Evolutionary conservation across 305 asterid species (phyloP).

Genomic region (Salvia sclarea): DNA sequence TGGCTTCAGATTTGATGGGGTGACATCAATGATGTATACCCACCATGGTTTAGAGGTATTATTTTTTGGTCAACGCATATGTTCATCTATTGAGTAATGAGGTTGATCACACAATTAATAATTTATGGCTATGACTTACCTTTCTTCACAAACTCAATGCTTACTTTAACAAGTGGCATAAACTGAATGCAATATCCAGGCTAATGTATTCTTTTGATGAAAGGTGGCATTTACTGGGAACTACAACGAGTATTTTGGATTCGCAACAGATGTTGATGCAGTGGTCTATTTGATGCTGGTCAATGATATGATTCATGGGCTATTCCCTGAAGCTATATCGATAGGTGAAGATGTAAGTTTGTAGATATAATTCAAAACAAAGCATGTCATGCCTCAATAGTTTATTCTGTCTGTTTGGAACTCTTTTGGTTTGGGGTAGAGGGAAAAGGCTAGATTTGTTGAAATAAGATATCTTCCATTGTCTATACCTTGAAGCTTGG

Average conservation of each 20-base stretch:
- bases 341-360: constrained; percentile 96
- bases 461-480: not conserved
- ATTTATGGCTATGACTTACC: constrained; percentile 12
- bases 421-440: not conserved
- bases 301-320: constrained; percentile 92
- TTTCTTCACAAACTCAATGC: not conserved
- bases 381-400: not conserved
- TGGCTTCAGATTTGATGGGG: constrained; percentile 99
- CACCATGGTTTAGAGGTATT: constrained; percentile 95
- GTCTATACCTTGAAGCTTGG: constrained; percentile 3
- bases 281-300: constrained; percentile 96
- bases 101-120: constrained; percentile 20
- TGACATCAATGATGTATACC: constrained; percentile 99
- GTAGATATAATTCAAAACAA: constrained; percentile 22
- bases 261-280: constrained; percentile 93
- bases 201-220: constrained; percentile 37
- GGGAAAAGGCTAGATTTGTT: constrained; percentile 10
- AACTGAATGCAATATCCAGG: constrained; percentile 20
- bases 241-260: constrained; percentile 88
- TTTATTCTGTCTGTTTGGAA: constrained; percentile 17
- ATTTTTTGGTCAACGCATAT: constrained; percentile 24
- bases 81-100: constrained; percentile 15
- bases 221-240: constrained; percentile 92
- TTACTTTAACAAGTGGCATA: not conserved
- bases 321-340: constrained; percentile 85